Base-by-base conservation (phyloP, 2,329 filamentous ascomycete genomes). In the Curvularia sp. region DNA sequence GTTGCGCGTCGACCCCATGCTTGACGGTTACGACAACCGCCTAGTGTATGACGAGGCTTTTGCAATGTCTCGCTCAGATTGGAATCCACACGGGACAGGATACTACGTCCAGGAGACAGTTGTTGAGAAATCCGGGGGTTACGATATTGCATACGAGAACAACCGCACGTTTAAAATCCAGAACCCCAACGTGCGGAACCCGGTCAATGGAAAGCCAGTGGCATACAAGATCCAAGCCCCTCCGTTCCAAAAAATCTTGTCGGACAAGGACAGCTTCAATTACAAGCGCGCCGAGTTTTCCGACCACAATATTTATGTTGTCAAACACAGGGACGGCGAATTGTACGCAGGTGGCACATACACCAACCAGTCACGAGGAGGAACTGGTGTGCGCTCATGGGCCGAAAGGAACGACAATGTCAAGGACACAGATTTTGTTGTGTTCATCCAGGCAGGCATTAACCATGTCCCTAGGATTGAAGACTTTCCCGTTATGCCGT, bases 271-370 rank as follows among this genome's bases (percentile, higher is more conserved):
- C 46, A 83, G 80, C 68, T 82, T 82, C 70, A 82, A 85, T 68
- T 83, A 82, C 78, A 85, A 84, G 70, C 82, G 85, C 35, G 85
- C 84, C 13, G 83, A 84, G 48, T 88, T 88, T 64, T 82, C 85
- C 3, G 81, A 85, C 63, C 83, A 85, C 67, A 82, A 85, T 58
- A 79, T 88, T 35, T 88, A 86, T 74, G 85, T 86, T 18, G 82
- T 83, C 33, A 80, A 81, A 60, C 82, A 88, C 73, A 78, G 78
- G 38, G 85, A 88, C 65, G 81, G 83, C 55, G 85, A 88, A 73
- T 77, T 88, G 2, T 88, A 82, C 72, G 83, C 86, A 0, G 86
- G 85, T 2, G 86, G 86, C 4, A 79, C 82, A 53, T 87, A 86
- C 71, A 85, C 85, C 0, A 86, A 85, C 64, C 86, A 88, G 70